Percentiles rank a stretch among this genome's conserved stretches.
phyloP scores from a whole-genome alignment of 116 monocot species.

The Posidonia oceanica region DNA sequence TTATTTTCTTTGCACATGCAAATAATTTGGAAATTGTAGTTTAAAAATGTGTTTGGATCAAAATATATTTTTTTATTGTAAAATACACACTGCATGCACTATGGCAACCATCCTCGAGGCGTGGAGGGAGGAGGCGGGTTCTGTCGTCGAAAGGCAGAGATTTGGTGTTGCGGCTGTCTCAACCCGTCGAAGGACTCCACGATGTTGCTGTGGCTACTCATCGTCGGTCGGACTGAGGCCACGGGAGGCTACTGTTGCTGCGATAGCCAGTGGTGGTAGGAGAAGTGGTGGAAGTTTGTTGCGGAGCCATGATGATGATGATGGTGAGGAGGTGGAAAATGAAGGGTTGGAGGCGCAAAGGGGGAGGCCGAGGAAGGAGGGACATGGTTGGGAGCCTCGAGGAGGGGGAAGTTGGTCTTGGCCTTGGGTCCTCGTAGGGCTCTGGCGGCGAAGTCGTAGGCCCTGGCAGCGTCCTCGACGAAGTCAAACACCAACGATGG shows the following conservation, averaged over 20 bases:
- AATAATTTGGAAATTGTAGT: no score
- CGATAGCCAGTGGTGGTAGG: background rate
- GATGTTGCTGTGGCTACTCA: conserved; percentile 28
- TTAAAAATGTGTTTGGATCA: no score
- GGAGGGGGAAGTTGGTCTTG: conserved; percentile 50
- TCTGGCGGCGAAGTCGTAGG: conserved; percentile 40
- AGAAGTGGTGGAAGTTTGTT: background rate
- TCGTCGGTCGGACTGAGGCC: conserved; percentile 1
- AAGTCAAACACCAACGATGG: no score
- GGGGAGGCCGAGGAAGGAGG: conserved; percentile 8
- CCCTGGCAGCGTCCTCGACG: conserved; percentile 56
- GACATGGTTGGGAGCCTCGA: conserved; percentile 4
- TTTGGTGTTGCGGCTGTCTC: background rate
- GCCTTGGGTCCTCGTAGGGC: conserved; percentile 58
- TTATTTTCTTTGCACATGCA: no score
- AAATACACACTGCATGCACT: conserved; percentile 52
- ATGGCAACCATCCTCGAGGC: conserved; percentile 17
- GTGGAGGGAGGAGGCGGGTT: conserved; percentile 5
- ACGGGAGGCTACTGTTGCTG: background rate
- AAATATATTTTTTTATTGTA: no score
- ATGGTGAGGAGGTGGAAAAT: conserved; percentile 5
- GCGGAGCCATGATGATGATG: no score
- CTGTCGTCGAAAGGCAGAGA: background rate
- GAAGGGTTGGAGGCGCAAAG: background rate
- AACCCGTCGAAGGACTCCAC: conserved; percentile 26